Evolutionary conservation across 768 basidiomycete genomes (phyloP), one percentile per base, ranked within the genome.

Genomic region (Rubroboletus pulcherrimus): DNA sequence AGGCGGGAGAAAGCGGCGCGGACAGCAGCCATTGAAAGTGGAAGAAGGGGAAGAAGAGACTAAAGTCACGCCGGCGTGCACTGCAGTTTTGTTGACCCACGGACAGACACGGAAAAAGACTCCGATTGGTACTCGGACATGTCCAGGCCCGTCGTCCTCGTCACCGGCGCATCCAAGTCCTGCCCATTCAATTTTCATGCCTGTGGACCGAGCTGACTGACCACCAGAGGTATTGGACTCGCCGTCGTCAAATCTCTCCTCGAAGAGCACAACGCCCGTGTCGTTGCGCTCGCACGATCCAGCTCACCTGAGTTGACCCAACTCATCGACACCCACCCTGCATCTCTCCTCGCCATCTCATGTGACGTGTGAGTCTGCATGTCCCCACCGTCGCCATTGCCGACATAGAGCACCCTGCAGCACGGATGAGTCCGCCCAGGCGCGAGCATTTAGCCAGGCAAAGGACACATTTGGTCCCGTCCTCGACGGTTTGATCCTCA

Each of bases 151-250:
- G 82, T 89, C 51, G 77, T 94, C 33, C 68, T 94, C 52, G 78
- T 96, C 60, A 91, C 93, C 54, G 94, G 95, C 51, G 93, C 90
- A 19, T 94, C 90, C 51, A 91, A 79, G 88, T 89, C 59, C 12
- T 10, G 5, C 19, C n/a, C 56, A 19, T 49, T 34, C 10, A n/a
- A 6, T 52, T 57, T 24, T 30, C 45, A 14, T 46, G 19, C 33
- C 39, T 41, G 30, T 33, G 49, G 10, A 56, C 11, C 7, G 45
- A 33, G 48, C 55, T 62, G 49, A 60, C 37, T 12, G 41, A 38
- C 34, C n/a, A 10, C 6, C 60, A 83, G 81, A 73, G 85, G 85
- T 5, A 85, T 97, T 57, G 94, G 95, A 2, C 82, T 96, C 48
- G 89, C 91, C 17, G 80, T 90, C 59, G 81, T 87, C 33, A 77